A percentile compares a stretch with the other conserved stretches of the same genome.
Evolutionary conservation across 768 basidiomycete genomes (phyloP).

Genomic region (Chlorophyllum brunneum): DNA sequence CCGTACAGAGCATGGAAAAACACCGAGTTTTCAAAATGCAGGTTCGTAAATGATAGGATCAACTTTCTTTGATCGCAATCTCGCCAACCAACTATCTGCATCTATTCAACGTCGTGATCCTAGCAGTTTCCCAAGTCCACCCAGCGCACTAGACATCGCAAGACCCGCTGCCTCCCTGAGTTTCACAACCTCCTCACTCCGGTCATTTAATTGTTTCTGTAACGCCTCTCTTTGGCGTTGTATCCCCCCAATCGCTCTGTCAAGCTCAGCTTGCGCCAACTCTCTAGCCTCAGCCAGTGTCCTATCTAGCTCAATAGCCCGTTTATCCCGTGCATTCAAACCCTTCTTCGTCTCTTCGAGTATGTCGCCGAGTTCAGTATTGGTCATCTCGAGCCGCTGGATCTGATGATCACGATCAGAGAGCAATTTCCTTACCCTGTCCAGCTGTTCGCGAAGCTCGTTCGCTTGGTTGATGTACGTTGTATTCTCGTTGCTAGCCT

Average conservation of each 20-base stretch:
- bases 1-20: no score
- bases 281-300: neutral
- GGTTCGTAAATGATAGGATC: no score
- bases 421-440: neutral
- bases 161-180: neutral
- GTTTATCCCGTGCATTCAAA: neutral
- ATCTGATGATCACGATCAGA: neutral
- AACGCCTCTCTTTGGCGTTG: neutral
- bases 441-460: neutral
- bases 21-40: no score
- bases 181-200: neutral
- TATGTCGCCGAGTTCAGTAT: neutral
- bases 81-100: neutral
- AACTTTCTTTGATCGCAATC: no score
- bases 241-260: neutral
- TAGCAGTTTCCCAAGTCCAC: neutral
- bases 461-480: neutral
- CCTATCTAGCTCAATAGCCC: neutral
- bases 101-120: neutral
- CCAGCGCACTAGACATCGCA: neutral
- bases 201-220: neutral
- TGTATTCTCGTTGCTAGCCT: neutral
- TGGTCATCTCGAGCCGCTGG: neutral
- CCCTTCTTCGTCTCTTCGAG: constrained; percentile 10
- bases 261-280: neutral